Evolutionary conservation across 306 rosid species (phyloP).

Genomic region (Lathyrus oleraceus): DNA sequence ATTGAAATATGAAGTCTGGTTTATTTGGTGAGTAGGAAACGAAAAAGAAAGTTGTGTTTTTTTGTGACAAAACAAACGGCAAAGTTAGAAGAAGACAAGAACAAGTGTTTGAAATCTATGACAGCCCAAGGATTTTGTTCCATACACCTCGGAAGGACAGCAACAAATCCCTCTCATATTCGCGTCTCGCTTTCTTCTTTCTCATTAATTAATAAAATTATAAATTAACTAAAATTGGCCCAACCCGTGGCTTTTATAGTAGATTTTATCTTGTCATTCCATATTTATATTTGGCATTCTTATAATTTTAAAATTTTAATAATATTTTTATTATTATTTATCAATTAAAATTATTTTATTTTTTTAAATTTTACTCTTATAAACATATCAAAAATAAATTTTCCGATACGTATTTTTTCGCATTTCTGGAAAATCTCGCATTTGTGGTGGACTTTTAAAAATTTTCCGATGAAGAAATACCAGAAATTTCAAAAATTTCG

Average conservation of each 20-base stretch:
- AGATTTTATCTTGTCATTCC: no score
- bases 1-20: background rate
- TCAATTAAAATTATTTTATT: no score
- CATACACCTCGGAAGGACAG: conserved; percentile 39
- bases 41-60: background rate
- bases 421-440: no score
- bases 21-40: background rate
- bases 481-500: no score
- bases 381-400: no score
- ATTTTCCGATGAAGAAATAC: no score
- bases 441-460: no score
- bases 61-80: conserved; percentile 11
- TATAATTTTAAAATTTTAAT: no score
- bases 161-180: background rate
- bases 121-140: conserved; percentile 27
- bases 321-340: no score
- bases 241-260: background rate
- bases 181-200: conserved; percentile 27
- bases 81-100: conserved; percentile 12
- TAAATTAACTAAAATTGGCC: background rate
- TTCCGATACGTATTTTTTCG: no score
- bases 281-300: no score
- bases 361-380: no score
- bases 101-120: conserved; percentile 4
- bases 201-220: background rate